Base-by-base conservation (phyloP, 1,284 basidiomycete genomes). In the Puccinia horiana region DNA sequence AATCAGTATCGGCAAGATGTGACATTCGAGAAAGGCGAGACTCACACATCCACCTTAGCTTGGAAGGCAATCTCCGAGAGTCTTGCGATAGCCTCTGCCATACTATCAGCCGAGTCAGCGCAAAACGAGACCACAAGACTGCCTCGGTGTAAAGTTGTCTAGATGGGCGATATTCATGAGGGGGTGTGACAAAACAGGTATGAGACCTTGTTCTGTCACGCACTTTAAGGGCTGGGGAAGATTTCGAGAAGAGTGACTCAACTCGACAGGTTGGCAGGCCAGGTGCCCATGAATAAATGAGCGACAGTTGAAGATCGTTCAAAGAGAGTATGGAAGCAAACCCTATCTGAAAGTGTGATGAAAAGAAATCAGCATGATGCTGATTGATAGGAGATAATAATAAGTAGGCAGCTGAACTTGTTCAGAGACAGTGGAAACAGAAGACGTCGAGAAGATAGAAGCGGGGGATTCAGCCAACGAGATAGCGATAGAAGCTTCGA, bases 71-170 rank as follows among this genome's bases (percentile, higher is more conserved):
- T 81, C 47, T 61, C 54, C 3, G 67, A 40, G n/a, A 81, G 58
- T 44, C 40, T 61, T 47, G 54, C 49, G 26, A 82, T 67, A 26
- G 56, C 61, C 11, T 69, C 82, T 0, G 85, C 85, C 6, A 88
- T 58, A 0, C 86, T 86, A 0, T 86, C 85, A 16, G 88, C 73
- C 14, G 88, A 88, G 82, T 89, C 88, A 0, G 88, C 88, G 81
- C 88, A 89, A 18, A 87, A 85, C 0, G 87, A 86, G 3, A 88
- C 75, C 18, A 78, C 81, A n/a, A 87, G 76, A 61, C 37, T 69
- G 16, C 76, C 82, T 52, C 35, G 65, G 35, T 79, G 42, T 14
- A 83, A 52, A 63, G 44, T 76, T 5, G 42, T 63, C 77, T 80
- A 52, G n/a, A 29, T 8, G n/a, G 9, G 14, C 61, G 61, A 32